These are phyloP conservation scores for Aureobasidium sp. DNA, from an alignment of 2,329 filamentous ascomycete species.

Conservation along the genomic window DNA sequence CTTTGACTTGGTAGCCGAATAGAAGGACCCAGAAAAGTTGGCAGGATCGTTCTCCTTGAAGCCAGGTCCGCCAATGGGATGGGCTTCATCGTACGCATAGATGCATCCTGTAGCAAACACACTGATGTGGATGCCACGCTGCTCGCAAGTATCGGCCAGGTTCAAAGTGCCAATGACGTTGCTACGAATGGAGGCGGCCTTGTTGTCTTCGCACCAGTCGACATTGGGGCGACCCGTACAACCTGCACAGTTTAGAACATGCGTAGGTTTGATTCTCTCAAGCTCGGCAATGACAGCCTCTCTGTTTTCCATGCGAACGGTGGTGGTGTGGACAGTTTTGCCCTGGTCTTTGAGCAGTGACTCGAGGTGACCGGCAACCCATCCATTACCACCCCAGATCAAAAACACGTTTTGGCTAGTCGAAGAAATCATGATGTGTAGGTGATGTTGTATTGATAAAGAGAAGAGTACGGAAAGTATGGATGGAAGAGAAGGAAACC, in stretches of 20 bases:
- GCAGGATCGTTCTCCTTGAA: conserved; percentile 54
- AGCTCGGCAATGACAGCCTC: conserved; percentile 49
- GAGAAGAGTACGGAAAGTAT: neutral
- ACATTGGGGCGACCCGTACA: conserved; percentile 59
- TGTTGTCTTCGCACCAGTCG: conserved; percentile 64
- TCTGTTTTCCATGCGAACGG: conserved; percentile 56
- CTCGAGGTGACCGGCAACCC: conserved; percentile 55
- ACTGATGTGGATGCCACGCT: conserved; percentile 52
- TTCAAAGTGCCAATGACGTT: conserved; percentile 59
- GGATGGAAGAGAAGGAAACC: neutral
- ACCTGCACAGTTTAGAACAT: conserved; percentile 58
- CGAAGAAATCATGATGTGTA: neutral
- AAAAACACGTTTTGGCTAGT: conserved; percentile 40
- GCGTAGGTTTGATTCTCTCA: conserved; percentile 51
- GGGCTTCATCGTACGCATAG: conserved; percentile 53
- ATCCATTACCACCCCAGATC: conserved; percentile 57
- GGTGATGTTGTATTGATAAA: too few relatives aligned
- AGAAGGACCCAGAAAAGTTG: conserved; percentile 60
- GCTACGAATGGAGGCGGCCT: conserved; percentile 56
- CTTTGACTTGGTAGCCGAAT: conserved; percentile 57
- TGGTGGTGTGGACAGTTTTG: conserved; percentile 53
- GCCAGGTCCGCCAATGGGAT: conserved; percentile 51
- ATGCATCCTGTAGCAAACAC: conserved; percentile 59
- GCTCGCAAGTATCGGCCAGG: conserved; percentile 52
- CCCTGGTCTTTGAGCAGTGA: conserved; percentile 48